phyloP scores from a whole-genome alignment of 768 basidiomycete species.

The Russula sp. region DNA sequence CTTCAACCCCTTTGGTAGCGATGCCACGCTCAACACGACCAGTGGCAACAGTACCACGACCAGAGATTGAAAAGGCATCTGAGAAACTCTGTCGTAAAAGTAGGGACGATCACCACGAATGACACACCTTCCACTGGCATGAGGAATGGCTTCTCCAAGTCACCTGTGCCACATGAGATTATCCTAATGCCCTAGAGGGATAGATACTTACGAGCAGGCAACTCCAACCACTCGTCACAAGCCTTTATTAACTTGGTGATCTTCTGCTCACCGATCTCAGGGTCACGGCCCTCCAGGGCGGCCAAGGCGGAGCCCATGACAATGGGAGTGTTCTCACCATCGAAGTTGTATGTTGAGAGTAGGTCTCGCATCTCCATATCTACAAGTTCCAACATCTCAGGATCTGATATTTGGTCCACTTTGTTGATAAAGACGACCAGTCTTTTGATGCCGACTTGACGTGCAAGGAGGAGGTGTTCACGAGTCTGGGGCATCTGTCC shows the following conservation, averaged over 20 bases:
- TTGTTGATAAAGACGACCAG: slow-evolving; percentile 99
- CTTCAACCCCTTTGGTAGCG: slow-evolving; percentile 84
- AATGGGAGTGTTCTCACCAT: slow-evolving; percentile 97
- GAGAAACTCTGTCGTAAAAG: background rate
- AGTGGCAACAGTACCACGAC: slow-evolving; percentile 95
- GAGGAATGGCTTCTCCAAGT: slow-evolving; percentile 96
- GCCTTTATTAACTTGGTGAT: slow-evolving; percentile 75
- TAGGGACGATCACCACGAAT: background rate
- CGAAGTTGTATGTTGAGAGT: slow-evolving; percentile 84
- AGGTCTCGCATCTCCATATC: slow-evolving; percentile 99
- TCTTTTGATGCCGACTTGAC: slow-evolving; percentile 96
- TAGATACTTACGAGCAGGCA: slow-evolving; percentile 68
- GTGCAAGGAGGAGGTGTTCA: slow-evolving; percentile 94
- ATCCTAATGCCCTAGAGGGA: background rate
- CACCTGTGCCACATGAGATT: slow-evolving; percentile 44
- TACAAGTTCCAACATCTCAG: slow-evolving; percentile 97
- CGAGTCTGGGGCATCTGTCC: slow-evolving; percentile 99
- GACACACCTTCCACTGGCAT: slow-evolving; percentile 79
- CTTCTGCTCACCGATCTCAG: slow-evolving; percentile 72
- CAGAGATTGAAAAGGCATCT: slow-evolving; percentile 96
- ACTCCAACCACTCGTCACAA: slow-evolving; percentile 92
- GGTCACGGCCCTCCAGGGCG: slow-evolving; percentile 81
- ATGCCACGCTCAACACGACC: slow-evolving; percentile 93
- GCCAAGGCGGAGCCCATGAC: slow-evolving; percentile 95
- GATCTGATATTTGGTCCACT: slow-evolving; percentile 92